These are phyloP conservation scores for Aristolochia fimbriata DNA, from an alignment of 164 flowering plant species.

Conservation along the genomic window DNA sequence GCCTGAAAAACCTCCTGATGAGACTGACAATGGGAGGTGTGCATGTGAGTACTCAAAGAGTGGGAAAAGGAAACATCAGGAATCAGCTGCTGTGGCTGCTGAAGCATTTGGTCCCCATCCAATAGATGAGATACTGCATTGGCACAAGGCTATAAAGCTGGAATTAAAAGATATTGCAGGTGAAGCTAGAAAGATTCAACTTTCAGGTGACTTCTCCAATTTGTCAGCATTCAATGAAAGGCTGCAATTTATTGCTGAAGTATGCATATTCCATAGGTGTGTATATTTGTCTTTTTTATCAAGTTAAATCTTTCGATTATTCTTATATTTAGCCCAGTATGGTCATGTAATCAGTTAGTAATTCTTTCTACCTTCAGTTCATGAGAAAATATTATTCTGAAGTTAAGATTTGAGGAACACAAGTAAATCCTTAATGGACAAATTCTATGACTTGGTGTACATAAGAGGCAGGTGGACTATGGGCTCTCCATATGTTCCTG, in stretches of 20 bases:
- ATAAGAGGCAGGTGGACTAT: too few relatives aligned
- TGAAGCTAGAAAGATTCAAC: conserved; percentile 59
- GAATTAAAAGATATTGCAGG: conserved; percentile 73
- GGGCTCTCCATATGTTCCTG: too few relatives aligned
- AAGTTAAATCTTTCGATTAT: too few relatives aligned
- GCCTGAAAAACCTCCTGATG: conserved; percentile 9
- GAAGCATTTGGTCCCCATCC: conserved; percentile 33
- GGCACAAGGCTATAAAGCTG: conserved; percentile 77
- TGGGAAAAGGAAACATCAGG: conserved; percentile 50
- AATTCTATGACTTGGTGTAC: too few relatives aligned
- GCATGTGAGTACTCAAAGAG: conserved; percentile 31
- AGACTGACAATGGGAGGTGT: conserved; percentile 22
- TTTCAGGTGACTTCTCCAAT: conserved; percentile 71
- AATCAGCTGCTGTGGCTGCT: conserved; percentile 18
- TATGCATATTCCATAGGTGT: conserved; percentile 92
- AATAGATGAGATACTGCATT: conserved; percentile 75
- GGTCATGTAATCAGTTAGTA: too few relatives aligned
- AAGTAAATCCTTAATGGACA: too few relatives aligned
- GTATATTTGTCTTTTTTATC: neutral
- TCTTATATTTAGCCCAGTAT: too few relatives aligned
- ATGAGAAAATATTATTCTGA: too few relatives aligned
- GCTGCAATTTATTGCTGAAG: conserved; percentile 88
- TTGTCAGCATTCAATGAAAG: conserved; percentile 63
- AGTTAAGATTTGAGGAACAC: too few relatives aligned
- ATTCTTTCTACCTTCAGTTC: too few relatives aligned